Evolutionary conservation across 176 grass and related monocot genomes (phyloP), one percentile per base, ranked within the genome.

Genomic region (Pontederia paniculata): DNA sequence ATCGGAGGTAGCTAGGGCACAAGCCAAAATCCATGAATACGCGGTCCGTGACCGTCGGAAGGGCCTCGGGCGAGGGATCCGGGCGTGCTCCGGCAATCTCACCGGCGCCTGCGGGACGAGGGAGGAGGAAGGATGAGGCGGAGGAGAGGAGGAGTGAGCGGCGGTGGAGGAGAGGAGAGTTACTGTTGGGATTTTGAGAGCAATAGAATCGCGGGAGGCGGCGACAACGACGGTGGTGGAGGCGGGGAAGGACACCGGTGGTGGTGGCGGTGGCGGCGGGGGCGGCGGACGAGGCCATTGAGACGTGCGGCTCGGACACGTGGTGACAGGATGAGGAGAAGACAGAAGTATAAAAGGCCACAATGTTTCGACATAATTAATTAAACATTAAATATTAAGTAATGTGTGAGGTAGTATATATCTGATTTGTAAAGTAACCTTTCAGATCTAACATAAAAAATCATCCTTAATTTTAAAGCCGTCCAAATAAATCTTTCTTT

Each of bases 11-110:
- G 70, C 82, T 89, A 10, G 90, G 82, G 42, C 90, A 96, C 43
- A 96, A 52, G 67, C 79, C 79, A 56, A 96, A 96, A 67, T 96
- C 90, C 79, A 96, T 86, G 79, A 83, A 96, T 52, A 96, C 78
- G 45, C 77, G 80, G 54, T 94, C 89, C 58, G 89, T 94, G 60
- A 94, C 77, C 55, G 57, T 19, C 19, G 74, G 45, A 11, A 71
- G 71, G 31, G 52, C 48, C 12, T 62, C 47, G 6, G 54, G 13
- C 21, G 69, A 17, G 14, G 88, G 42, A 1, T 71, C 55, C 11
- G 72, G 49, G 21, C 23, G 56, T 0, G 54, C 54, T 15, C 14
- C 21, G 54, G 23, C 22, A 3, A 25, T 22, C 47, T 48, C 50
- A n/a, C 19, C 23, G 31, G 64, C 64, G 60, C 19, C 42, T 18